Percentiles rank a stretch among this genome's conserved stretches.
These are phyloP conservation scores for Dichomitus squalens DNA, from an alignment of 1,284 basidiomycete genomes.

Conservation along the genomic window DNA sequence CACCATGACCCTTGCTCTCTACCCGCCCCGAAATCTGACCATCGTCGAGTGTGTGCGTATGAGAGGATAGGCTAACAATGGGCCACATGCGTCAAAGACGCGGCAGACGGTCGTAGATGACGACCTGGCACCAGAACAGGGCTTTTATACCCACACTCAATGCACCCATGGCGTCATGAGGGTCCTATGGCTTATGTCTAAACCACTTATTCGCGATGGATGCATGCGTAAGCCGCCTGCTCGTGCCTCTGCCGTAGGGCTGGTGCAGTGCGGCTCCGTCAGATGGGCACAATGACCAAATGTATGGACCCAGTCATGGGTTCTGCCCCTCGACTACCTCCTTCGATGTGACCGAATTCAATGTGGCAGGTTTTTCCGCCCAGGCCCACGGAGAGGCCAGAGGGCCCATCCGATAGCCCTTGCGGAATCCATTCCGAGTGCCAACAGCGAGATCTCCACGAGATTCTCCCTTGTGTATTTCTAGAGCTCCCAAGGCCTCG, in stretches of 20 bases:
- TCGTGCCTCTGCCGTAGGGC: constrained; percentile 1
- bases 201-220: constrained; percentile 5
- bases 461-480: constrained; percentile 22
- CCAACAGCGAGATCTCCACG: constrained; percentile 24
- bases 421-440: constrained; percentile 16
- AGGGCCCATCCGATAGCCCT: constrained; percentile 25
- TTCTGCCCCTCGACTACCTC: not conserved
- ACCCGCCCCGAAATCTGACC: constrained; percentile 12
- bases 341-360: constrained; percentile 12
- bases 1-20: constrained; percentile 8
- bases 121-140: constrained; percentile 21
- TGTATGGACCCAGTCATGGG: constrained; percentile 18
- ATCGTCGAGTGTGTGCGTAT: constrained; percentile 10
- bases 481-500: constrained; percentile 2
- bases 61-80: constrained; percentile 1
- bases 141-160: constrained; percentile 32
- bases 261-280: constrained; percentile 1
- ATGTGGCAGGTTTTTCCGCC: constrained; percentile 31
- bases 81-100: constrained; percentile 17
- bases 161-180: constrained; percentile 17
- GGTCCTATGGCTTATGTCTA: constrained; percentile 8
- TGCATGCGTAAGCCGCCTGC: constrained; percentile 10
- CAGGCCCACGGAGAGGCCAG: constrained; percentile 27
- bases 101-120: constrained; percentile 15
- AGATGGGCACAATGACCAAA: not conserved